Base-by-base conservation (phyloP, 2,329 filamentous ascomycete species). In the Microsporum audouinii region DNA sequence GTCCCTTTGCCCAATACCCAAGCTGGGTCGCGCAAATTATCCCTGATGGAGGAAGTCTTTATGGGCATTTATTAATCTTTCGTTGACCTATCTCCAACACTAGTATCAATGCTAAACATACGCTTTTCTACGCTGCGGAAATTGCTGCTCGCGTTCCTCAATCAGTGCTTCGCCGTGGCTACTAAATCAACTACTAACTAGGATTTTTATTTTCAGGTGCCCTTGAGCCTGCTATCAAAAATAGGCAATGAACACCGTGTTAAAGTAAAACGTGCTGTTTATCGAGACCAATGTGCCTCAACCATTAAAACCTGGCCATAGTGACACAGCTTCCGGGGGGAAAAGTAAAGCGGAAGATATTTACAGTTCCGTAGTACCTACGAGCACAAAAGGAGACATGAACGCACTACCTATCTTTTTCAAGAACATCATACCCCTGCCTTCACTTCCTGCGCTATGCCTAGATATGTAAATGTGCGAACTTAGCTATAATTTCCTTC, bases 141-240 rank as follows among this genome's bases (percentile, higher is more conserved):
- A 47, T 14, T 47, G 43, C n/a, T 27, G 5, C 12, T 47, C 6
- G 23, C 43, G 6, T 47, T 47, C 43, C 43, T 47, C 43, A 6
- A 47, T 47, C 6, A 47, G 43, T 8, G n/a, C n/a, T 14, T 3
- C 2, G 12, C 43, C 6, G 2, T 78, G 79, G 60, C 80, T 80
- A 66, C 80, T 81, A 7, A 41, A 63, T 0, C 71, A 70, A 4
- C 17, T 23, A 23, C 17, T 75, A 62, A 0, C 71, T 77, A 0
- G 34, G 34, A 10, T 5, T 36, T 36, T 36, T 36, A 6, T 36
- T 10, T 1, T 5, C 34, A 36, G 2, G 10, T 5, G 34, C 34
- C 5, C 34, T 36, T 10, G 34, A 36, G 2, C 5, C 34, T 36
- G 34, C 34, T 36, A 36, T 36, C 34, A 36, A 36, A 36, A 36